Conservation (phyloP, 2,329 filamentous ascomycete species). For the Pezicula carpinea region DNA sequence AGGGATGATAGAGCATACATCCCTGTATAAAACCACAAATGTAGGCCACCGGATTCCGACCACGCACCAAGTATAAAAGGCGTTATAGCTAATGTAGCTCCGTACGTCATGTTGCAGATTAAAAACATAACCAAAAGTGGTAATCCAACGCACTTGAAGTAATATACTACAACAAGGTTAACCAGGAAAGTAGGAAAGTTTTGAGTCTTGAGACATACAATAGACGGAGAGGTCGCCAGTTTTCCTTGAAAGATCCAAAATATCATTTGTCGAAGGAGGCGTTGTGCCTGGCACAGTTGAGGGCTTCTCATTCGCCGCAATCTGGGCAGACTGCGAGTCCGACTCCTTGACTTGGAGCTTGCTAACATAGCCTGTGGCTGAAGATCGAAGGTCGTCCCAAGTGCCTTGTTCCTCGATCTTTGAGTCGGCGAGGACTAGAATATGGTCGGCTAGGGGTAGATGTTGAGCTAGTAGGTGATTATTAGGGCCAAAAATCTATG, state of each 20-base stretch:
- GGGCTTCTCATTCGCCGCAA: not conserved
- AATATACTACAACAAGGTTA: slow-evolving; percentile 5
- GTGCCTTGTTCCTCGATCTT: slow-evolving; percentile 5
- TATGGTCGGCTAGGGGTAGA: slow-evolving; percentile 17
- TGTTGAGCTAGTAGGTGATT: slow-evolving; percentile 22
- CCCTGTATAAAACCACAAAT: slow-evolving; percentile 27
- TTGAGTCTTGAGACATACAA: not conserved
- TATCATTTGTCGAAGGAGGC: not conserved
- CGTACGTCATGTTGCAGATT: not conserved
- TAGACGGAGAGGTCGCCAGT: slow-evolving; percentile 15
- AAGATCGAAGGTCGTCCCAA: slow-evolving; percentile 14
- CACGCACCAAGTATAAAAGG: not conserved
- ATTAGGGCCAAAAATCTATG: slow-evolving; percentile 22
- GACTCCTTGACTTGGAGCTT: not conserved
- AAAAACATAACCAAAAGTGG: not conserved
- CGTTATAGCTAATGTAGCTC: not conserved
- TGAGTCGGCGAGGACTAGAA: slow-evolving; percentile 5
- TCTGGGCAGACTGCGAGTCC: not conserved
- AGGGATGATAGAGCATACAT: slow-evolving; percentile 30
- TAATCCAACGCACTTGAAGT: slow-evolving; percentile 8
- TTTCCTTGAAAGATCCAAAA: slow-evolving; percentile 3
- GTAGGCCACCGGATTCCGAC: slow-evolving; percentile 2
- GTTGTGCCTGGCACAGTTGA: not conserved
- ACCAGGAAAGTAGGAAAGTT: not conserved
- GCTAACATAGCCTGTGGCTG: not conserved